Evolutionary conservation across 768 basidiomycete species (phyloP).

Genomic region (Podaxis sp.): DNA sequence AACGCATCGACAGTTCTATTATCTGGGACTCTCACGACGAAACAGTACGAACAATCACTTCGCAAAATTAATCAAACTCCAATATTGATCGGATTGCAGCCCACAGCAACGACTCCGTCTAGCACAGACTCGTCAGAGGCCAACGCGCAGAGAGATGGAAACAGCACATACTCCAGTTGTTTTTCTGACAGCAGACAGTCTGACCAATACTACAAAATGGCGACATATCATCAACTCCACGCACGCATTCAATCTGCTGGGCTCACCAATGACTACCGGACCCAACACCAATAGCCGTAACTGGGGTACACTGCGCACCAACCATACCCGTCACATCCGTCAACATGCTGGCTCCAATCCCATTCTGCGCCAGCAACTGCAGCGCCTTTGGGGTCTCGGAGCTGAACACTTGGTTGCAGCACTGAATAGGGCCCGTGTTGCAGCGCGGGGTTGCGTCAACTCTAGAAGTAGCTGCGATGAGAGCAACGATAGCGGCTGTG

Average conservation of each 20-base stretch:
- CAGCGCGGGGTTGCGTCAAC: not conserved
- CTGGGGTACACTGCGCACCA: constrained; percentile 3
- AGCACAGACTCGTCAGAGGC: not conserved
- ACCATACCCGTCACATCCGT: not conserved
- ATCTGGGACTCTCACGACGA: not conserved
- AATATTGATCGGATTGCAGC: constrained; percentile 1
- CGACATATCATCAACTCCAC: not conserved
- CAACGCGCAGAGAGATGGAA: not conserved
- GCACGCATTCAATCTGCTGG: not conserved
- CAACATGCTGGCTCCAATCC: not conserved
- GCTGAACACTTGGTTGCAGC: not conserved
- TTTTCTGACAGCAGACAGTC: constrained; percentile 1
- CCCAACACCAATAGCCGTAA: constrained; percentile 3
- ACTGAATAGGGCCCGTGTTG: constrained; percentile 1
- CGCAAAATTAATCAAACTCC: not conserved
- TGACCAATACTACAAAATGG: not conserved
- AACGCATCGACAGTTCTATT: not conserved
- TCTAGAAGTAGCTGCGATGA: not conserved
- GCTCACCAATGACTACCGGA: constrained; percentile 4
- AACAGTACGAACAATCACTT: not conserved
- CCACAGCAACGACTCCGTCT: constrained; percentile 5
- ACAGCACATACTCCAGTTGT: not conserved
- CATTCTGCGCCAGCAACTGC: not conserved
- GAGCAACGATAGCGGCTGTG: not conserved
- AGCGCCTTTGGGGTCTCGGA: not conserved